Conservation (phyloP, 352 stramenopile genomes). For the Phytophthora sansomeana region DNA sequence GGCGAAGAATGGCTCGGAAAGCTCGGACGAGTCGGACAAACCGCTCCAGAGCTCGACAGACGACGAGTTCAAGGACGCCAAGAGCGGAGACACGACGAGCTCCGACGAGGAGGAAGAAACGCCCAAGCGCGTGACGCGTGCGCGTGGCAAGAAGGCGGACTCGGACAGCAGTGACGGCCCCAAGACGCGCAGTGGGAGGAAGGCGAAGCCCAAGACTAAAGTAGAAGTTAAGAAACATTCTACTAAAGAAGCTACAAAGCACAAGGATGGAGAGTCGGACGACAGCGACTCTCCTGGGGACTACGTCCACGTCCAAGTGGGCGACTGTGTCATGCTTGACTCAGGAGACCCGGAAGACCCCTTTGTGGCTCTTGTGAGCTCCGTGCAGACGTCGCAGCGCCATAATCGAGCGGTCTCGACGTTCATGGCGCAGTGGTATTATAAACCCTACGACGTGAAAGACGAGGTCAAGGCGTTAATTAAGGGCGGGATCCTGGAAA, state of each 20-base stretch:
- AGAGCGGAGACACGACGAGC: slow-evolving; percentile 36
- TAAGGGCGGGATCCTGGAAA: slow-evolving; percentile 61
- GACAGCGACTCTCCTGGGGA: slow-evolving; percentile 59
- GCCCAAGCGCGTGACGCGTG: slow-evolving; percentile 33
- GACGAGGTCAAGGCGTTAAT: slow-evolving; percentile 71
- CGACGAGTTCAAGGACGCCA: slow-evolving; percentile 22
- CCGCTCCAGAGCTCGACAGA: slow-evolving; percentile 8
- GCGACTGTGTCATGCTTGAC: slow-evolving; percentile 83
- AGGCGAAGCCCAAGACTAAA: slow-evolving; percentile 19
- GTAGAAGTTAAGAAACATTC: too few relatives aligned
- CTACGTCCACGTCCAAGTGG: slow-evolving; percentile 73
- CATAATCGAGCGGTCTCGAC: slow-evolving; percentile 48
- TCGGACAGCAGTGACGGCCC: slow-evolving; percentile 28
- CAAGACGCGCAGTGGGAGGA: slow-evolving; percentile 35
- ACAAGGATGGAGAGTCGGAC: slow-evolving; percentile 45
- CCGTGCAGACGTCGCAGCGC: slow-evolving; percentile 69
- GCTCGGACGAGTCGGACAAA: slow-evolving; percentile 17
- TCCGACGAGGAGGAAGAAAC: slow-evolving; percentile 28
- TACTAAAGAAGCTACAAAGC: slow-evolving; percentile 2
- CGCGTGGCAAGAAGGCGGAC: slow-evolving; percentile 21
- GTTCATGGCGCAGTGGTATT: slow-evolving; percentile 89
- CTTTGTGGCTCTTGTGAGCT: slow-evolving; percentile 80
- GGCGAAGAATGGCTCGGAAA: slow-evolving; percentile 17
- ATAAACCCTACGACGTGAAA: slow-evolving; percentile 79
- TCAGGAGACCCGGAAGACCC: slow-evolving; percentile 70